Evolutionary conservation across 1,284 basidiomycete genomes (phyloP).

Genomic region (Ustilago nuda): DNA sequence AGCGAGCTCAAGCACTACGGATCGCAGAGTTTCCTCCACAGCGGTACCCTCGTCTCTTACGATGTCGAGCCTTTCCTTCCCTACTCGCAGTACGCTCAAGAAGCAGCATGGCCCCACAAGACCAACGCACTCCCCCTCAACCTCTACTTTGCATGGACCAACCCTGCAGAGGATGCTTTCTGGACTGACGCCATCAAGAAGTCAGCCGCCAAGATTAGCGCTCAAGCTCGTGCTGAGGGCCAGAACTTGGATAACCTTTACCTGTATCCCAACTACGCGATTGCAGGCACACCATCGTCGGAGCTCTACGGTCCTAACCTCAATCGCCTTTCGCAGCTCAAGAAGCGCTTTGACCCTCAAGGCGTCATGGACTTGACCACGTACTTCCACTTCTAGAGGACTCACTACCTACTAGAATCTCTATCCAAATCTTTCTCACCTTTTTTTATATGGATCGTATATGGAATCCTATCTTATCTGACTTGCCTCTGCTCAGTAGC

Average conservation of each 20-base stretch:
- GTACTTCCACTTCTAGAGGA: slow-evolving; percentile 47
- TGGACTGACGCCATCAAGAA: slow-evolving; percentile 46
- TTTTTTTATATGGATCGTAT: not conserved
- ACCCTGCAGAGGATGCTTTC: slow-evolving; percentile 51
- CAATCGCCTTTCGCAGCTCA: slow-evolving; percentile 36
- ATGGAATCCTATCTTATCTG: not conserved
- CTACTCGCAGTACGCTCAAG: slow-evolving; percentile 40
- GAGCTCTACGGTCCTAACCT: slow-evolving; percentile 49
- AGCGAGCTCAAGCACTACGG: slow-evolving; percentile 48
- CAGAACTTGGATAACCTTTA: slow-evolving; percentile 51
- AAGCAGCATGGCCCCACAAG: slow-evolving; percentile 51
- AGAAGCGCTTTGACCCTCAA: slow-evolving; percentile 46
- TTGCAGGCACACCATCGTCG: slow-evolving; percentile 35
- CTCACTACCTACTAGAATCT: too few relatives aligned
- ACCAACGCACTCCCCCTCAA: slow-evolving; percentile 56
- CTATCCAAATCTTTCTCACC: not conserved
- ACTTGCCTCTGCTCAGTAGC: not conserved
- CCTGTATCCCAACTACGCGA: slow-evolving; percentile 61
- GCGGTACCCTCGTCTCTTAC: slow-evolving; percentile 50
- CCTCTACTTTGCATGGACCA: slow-evolving; percentile 58
- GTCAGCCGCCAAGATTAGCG: slow-evolving; percentile 36
- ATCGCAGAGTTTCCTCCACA: slow-evolving; percentile 26
- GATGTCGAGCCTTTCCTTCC: slow-evolving; percentile 60
- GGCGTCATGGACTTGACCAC: slow-evolving; percentile 57
- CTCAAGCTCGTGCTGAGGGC: slow-evolving; percentile 48